Evolutionary conservation across 331 rosid genomes (phyloP).

Genomic region (Erythrophleum ivorense): DNA sequence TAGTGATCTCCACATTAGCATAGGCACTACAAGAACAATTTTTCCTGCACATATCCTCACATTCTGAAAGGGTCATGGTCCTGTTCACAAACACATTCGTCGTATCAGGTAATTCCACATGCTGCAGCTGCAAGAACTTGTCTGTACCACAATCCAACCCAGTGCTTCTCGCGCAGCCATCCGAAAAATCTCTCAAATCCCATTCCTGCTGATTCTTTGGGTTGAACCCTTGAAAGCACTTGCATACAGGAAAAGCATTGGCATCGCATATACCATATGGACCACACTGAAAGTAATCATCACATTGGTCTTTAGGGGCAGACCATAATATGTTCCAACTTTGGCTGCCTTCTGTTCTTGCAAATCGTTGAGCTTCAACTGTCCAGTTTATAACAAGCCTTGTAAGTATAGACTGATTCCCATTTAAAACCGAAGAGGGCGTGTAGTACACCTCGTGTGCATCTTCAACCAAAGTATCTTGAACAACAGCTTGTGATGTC

Average conservation of each 20-base stretch:
- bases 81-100: constrained; percentile 35
- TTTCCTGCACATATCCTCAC: constrained; percentile 40
- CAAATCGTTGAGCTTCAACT: constrained; percentile 31
- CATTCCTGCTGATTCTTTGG: constrained; percentile 42
- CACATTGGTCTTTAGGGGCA: constrained; percentile 57
- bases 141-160: constrained; percentile 40
- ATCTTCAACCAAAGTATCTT: neutral
- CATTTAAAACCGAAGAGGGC: neutral
- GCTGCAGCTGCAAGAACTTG: constrained; percentile 36
- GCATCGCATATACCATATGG: constrained; percentile 49
- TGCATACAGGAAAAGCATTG: constrained; percentile 49
- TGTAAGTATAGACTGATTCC: neutral
- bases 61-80: constrained; percentile 36
- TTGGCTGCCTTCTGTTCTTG: constrained; percentile 34
- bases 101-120: constrained; percentile 52
- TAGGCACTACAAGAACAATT: constrained; percentile 55
- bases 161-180: constrained; percentile 50
- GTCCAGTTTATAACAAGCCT: constrained; percentile 39
- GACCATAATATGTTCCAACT: constrained; percentile 50
- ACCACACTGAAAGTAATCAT: constrained; percentile 46
- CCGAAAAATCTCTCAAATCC: constrained; percentile 46
- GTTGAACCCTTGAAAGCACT: constrained; percentile 45
- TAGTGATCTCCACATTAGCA: constrained; percentile 29
- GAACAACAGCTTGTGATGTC: neutral
- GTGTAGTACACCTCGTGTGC: constrained; percentile 43